Percentiles rank a stretch among this genome's conserved stretches.
These are phyloP conservation scores for Aethionema arabicum DNA, from an alignment of 345 rosid genomes.

Conservation along the genomic window DNA sequence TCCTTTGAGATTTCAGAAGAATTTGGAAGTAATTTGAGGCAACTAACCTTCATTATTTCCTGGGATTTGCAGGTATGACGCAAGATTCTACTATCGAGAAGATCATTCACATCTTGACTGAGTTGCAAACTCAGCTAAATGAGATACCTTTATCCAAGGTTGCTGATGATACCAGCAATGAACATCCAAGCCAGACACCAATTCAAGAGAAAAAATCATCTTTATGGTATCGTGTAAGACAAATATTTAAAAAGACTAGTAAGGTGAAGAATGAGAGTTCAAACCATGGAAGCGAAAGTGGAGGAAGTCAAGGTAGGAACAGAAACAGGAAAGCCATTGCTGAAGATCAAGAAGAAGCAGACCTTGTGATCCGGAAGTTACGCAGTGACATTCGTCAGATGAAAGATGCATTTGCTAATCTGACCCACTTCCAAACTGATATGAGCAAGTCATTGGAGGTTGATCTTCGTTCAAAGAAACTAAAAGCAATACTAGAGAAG, in stretches of 20 bases:
- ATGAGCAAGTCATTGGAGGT: neutral
- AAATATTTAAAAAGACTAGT: neutral
- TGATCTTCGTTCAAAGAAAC: neutral
- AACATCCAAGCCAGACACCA: neutral
- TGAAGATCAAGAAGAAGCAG: neutral
- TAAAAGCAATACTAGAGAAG: neutral
- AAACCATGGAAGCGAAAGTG: constrained; percentile 12
- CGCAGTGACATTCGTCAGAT: constrained; percentile 28
- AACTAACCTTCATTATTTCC: too few relatives aligned
- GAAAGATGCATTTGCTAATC: constrained; percentile 20
- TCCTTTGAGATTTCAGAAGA: too few relatives aligned
- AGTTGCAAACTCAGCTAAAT: neutral
- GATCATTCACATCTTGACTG: neutral
- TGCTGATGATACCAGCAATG: neutral
- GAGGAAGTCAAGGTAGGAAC: constrained; percentile 29
- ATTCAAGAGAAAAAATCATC: neutral
- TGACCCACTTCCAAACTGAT: neutral
- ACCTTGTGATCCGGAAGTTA: constrained; percentile 10
- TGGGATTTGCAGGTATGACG: neutral
- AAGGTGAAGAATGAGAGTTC: constrained; percentile 10
- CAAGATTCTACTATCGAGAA: constrained; percentile 1
- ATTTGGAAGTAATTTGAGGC: too few relatives aligned
- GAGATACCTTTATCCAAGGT: neutral
- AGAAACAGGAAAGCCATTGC: neutral
- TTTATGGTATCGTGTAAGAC: neutral